Base-by-base conservation (phyloP, 139 green algal genomes). In the Yamagishiella unicocca region DNA sequence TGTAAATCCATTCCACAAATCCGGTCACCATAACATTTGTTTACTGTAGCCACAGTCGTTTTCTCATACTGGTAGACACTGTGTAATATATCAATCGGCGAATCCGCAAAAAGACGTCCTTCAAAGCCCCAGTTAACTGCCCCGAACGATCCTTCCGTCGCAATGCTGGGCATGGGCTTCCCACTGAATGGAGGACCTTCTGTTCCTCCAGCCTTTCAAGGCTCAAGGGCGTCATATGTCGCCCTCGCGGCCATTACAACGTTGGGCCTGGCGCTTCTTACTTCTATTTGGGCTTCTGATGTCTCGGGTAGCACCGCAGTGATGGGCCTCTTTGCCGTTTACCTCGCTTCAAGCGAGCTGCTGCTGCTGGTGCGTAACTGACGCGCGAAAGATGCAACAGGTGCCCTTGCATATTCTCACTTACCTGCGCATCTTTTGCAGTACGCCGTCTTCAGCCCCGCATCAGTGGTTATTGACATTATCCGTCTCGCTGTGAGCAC, bases 381-480 rank as follows among this genome's bases (percentile, higher is more conserved):
- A n/a, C n/a, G n/a, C n/a, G n/a, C n/a, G n/a, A n/a, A n/a, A n/a
- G n/a, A n/a, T n/a, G n/a, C n/a, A n/a, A n/a, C n/a, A n/a, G n/a
- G n/a, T n/a, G n/a, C n/a, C n/a, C n/a, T n/a, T n/a, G n/a, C n/a
- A n/a, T n/a, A n/a, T n/a, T n/a, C n/a, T n/a, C n/a, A n/a, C n/a
- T n/a, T n/a, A n/a, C n/a, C n/a, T n/a, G n/a, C n/a, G n/a, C n/a
- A n/a, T n/a, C n/a, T n/a, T 37, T 27, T 45, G 35, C 85, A 90
- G 85, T 90, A 82, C 25, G 72, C 85, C 17, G 54, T 87, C 27
- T 71, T 90, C 31, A 71, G 46, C 40, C 76, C 76, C 0, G 46
- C 85, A 12, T 90, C 85, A 21, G 68, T 90, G 19, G 22, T 90
- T 5, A 53, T 86, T 19, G 85, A 90, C 10, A 86, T 90, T 21